Base-by-base conservation (phyloP, 2,329 filamentous ascomycete species). In the Colletotrichum higginsianum region DNA sequence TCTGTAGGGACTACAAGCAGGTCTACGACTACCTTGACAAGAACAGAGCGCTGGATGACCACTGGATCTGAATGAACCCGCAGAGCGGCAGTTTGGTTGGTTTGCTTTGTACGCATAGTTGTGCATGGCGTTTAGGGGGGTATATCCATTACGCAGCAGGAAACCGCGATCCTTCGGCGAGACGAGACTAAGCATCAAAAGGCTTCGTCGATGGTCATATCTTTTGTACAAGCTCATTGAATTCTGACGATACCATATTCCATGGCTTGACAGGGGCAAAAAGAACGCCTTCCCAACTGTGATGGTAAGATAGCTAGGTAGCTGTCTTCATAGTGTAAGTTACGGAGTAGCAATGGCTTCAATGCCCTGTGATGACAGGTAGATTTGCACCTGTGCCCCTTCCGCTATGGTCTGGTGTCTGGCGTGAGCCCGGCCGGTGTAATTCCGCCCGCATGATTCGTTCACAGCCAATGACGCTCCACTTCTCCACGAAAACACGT, bases 1-100 rank as follows among this genome's bases (percentile, higher is more conserved):
- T 84, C 7, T 84, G 82, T 69, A 81, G 81, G 74, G 79, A 84
- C 72, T 83, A 82, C 44, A 73, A 74, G 18, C 77, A 81, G 71
- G 76, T 84, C 15, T 75, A 79, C 44, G 75, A 76, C 8, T 79
- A 83, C 53, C 73, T 84, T 11, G 79, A 83, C 47, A 74, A 73
- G 49, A 80, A 80, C 38, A 74, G 82, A 50, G 81, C 77, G 3
- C 71, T 81, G 53, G 77, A 84, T 50, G 74, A 79, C 8, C 74
- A 76, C 12, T 84, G 82, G 82, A 83, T 84, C 70, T 84, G 47
- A 72, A 23, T 74, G 35, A 38, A 16, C 3, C 11, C 0, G 30
- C 18, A 16, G n/a, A 76, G 70, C 75, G 47, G 1, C 40, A 16
- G 15, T 61, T 47, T n/a, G 57, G 13, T 38, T 11, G 18, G 53